These are phyloP conservation scores for Ophiostoma perfectum DNA, from an alignment of 2,329 filamentous ascomycete genomes.

Conservation along the genomic window DNA sequence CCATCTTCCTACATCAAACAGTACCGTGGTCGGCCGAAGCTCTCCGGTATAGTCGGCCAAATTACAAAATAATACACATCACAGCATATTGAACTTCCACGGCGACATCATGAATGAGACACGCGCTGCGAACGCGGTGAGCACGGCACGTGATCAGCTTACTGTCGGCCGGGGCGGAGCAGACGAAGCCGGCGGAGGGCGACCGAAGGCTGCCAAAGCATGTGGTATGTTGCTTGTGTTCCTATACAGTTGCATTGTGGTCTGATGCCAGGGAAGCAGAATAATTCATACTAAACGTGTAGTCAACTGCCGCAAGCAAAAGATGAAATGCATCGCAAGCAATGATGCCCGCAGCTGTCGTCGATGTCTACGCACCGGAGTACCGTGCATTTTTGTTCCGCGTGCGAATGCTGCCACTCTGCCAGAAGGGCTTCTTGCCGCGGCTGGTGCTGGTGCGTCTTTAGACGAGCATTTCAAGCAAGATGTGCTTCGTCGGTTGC, in stretches of 20 bases:
- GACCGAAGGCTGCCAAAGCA: slow-evolving; percentile 23
- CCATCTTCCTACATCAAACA: not conserved
- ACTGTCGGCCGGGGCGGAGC: not conserved
- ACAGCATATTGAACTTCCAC: not conserved
- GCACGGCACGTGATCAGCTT: not conserved
- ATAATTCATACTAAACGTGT: not conserved
- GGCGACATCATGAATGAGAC: not conserved
- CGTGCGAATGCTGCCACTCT: slow-evolving; percentile 23
- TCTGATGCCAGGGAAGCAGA: no score
- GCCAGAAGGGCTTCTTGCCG: slow-evolving; percentile 11
- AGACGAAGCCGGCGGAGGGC: not conserved
- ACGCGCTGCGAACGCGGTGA: not conserved
- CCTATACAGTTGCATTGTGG: no score
- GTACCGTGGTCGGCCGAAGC: slow-evolving; percentile 1
- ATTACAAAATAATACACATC: slow-evolving; percentile 12
- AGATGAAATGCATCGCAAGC: slow-evolving; percentile 24
- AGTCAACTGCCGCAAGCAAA: slow-evolving; percentile 26
- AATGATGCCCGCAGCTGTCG: slow-evolving; percentile 19
- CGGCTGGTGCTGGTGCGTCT: not conserved
- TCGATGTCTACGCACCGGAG: slow-evolving; percentile 20
- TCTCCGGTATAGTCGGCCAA: slow-evolving; percentile 4
- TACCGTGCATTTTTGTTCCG: slow-evolving; percentile 25
- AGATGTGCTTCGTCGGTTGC: slow-evolving; percentile 21
- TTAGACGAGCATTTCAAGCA: slow-evolving; percentile 18
- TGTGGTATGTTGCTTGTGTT: slow-evolving; percentile 19